phyloP scores from a whole-genome alignment of 495 filamentous ascomycete species.

The Penicillium egyptiacum region DNA sequence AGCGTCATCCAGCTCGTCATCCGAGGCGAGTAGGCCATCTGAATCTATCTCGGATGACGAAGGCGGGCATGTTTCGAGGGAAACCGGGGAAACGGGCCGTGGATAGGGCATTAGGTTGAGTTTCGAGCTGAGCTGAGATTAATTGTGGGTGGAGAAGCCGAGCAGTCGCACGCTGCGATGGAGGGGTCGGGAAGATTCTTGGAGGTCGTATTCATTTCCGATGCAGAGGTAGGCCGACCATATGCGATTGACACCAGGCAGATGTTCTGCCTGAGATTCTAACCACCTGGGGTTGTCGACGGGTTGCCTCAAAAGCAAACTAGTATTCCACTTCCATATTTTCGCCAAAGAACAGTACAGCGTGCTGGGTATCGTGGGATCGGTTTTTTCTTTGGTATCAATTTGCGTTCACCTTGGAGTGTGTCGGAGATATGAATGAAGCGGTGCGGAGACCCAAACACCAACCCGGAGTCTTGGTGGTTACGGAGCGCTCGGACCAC shows the following conservation, averaged over 20 bases:
- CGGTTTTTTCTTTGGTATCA: no score
- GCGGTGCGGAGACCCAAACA: no score
- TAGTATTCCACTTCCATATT: no score
- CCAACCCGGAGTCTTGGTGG: no score
- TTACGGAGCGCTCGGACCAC: no score
- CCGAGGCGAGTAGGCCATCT: constrained; percentile 54
- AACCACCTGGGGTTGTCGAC: not conserved
- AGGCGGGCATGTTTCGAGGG: constrained; percentile 49
- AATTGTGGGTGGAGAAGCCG: constrained; percentile 16
- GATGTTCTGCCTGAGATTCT: constrained; percentile 1
- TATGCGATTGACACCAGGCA: constrained; percentile 3
- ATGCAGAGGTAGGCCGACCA: constrained; percentile 1
- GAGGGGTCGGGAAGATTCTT: constrained; percentile 10
- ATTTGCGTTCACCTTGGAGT: no score
- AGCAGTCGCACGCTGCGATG: constrained; percentile 25
- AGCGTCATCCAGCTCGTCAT: constrained; percentile 54
- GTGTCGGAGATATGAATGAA: no score
- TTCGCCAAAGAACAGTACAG: no score
- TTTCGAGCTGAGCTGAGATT: constrained; percentile 16
- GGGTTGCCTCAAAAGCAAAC: no score
- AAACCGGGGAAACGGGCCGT: constrained; percentile 41
- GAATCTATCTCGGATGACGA: constrained; percentile 36
- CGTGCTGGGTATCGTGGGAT: no score
- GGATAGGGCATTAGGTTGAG: constrained; percentile 39
- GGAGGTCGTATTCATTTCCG: constrained; percentile 32